Conservation (phyloP, 2,329 filamentous ascomycete species). For the Colletotrichum sp. region DNA sequence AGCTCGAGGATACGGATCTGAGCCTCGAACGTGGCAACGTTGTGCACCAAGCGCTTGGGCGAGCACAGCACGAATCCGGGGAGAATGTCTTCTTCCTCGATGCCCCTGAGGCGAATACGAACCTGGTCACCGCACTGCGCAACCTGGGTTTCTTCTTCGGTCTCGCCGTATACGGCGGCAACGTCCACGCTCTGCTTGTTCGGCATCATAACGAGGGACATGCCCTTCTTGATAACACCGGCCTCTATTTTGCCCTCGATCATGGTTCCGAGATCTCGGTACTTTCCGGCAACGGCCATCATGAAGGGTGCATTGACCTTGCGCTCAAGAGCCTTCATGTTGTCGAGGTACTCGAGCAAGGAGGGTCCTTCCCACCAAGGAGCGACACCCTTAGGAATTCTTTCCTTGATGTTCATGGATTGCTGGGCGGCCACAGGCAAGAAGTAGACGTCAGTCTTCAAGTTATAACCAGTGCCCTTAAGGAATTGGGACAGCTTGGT, state of each 20-base stretch:
- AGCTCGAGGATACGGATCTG: constrained; percentile 96
- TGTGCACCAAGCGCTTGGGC: constrained; percentile 91
- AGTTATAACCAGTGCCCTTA: constrained; percentile 91
- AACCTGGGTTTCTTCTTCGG: constrained; percentile 85
- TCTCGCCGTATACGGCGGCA: constrained; percentile 89
- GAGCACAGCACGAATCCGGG: constrained; percentile 97
- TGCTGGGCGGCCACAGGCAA: constrained; percentile 96
- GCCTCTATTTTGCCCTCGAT: constrained; percentile 97
- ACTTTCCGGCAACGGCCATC: constrained; percentile 98
- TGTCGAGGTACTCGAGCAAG: constrained; percentile 92
- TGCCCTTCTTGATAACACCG: constrained; percentile 90
- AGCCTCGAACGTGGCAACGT: constrained; percentile 87
- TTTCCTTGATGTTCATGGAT: constrained; percentile 85
- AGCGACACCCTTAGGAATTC: constrained; percentile 76
- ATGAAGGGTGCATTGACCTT: constrained; percentile 98
- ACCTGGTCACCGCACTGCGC: constrained; percentile 95
- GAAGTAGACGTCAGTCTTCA: constrained; percentile 91
- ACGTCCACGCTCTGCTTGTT: constrained; percentile 84
- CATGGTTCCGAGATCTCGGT: constrained; percentile 96
- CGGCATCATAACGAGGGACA: constrained; percentile 91
- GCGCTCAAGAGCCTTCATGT: constrained; percentile 90
- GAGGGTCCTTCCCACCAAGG: constrained; percentile 91
- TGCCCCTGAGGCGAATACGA: constrained; percentile 87
- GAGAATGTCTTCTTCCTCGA: constrained; percentile 96
- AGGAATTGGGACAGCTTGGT: constrained; percentile 87